Evolutionary conservation across 2,329 filamentous ascomycete species (phyloP), one percentile per base, ranked within the genome.

Genomic region (Talaromyces funiculosus): DNA sequence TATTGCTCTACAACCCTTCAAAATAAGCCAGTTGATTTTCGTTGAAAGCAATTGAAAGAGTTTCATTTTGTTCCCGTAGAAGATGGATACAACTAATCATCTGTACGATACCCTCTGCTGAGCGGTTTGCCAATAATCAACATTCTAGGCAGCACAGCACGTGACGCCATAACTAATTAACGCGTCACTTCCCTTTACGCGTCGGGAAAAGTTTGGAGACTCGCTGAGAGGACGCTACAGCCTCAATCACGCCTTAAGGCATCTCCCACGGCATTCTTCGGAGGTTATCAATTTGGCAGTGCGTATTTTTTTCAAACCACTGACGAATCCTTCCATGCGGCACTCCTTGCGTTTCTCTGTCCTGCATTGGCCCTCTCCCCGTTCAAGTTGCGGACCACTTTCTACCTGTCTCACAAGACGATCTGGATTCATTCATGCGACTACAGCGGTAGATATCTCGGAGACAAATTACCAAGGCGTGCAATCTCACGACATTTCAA

Each of bases 131-230:
- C n/a, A n/a, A n/a, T n/a, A 9, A 26, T 47, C 35, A 22, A 40
- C 12, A 20, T 37, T 24, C 47, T 31, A 43, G 49, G 22, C 51
- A 56, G 24, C 33, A 33, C n/a, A 5, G 12, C 60, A 62, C 60
- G 60, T 62, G 60, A 62, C 53, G 35, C 54, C 26, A 56, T 53
- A 24, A 43, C 35, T 47, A 56, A 59, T 62, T 62, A 62, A 62
- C 56, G 56, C 60, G 60, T 62, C 60, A 54, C 59, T 55, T 43
- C 31, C 22, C 16, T 29, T 8, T 2, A 56, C 60, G 57, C 60
- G 60, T 59, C 49, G 45, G 47, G 18, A 18, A 37, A 29, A 22
- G 24, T 38, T 49, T 16, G 20, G 29, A 26, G 14, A 24, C 14
- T 45, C 31, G 18, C 33, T 31, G 22, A 16, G 14, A 40, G 35